Conservation (phyloP, 2,329 filamentous ascomycete species). For the Cyphellophora europaea region DNA sequence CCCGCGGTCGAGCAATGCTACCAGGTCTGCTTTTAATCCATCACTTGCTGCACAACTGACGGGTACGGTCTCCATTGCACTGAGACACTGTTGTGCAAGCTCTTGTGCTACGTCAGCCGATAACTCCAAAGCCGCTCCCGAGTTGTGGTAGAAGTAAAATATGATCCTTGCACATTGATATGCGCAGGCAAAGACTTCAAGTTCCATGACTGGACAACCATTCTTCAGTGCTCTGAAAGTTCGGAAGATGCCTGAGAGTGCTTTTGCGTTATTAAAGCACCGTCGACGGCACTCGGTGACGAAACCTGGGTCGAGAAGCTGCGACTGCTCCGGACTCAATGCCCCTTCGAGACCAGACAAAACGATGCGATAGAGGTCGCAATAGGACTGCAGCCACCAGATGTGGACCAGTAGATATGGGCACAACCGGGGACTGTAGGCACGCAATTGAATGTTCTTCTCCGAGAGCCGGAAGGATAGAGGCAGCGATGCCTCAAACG, state of each 20-base stretch:
- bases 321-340: slow-evolving; percentile 5
- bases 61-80: background rate
- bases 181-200: slow-evolving; percentile 1
- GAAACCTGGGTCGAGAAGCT: slow-evolving; percentile 6
- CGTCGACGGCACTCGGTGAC: background rate
- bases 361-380: slow-evolving; percentile 12
- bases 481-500: slow-evolving; percentile 3
- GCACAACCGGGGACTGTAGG: slow-evolving; percentile 3
- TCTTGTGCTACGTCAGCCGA: background rate
- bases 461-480: slow-evolving; percentile 3
- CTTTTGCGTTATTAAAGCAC: background rate
- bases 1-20: too few species aligned
- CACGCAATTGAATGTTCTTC: slow-evolving; percentile 6
- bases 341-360: slow-evolving; percentile 11
- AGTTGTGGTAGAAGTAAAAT: background rate
- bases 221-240: slow-evolving; percentile 1
- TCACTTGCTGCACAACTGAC: background rate
- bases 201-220: slow-evolving; percentile 1
- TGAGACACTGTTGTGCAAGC: background rate
- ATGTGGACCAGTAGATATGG: slow-evolving; percentile 11
- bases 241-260: background rate
- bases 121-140: background rate
- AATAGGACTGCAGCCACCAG: slow-evolving; percentile 12
- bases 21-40: too few species aligned
- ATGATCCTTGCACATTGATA: slow-evolving; percentile 1